Base-by-base conservation (phyloP, 2,329 filamentous ascomycete species). In the Fusarium concolor region DNA sequence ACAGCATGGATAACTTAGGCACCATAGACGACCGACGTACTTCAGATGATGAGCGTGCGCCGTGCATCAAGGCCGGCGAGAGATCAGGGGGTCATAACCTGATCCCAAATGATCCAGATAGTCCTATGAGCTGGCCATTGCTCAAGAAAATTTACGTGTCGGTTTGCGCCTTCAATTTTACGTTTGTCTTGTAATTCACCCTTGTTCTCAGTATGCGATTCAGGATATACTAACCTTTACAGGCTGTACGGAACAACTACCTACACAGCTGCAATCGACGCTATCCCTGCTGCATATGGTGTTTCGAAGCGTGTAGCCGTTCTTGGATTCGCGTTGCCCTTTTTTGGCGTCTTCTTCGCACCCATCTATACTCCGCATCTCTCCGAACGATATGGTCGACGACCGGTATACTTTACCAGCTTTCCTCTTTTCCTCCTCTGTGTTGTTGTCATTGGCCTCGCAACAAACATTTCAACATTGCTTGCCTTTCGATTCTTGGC, bases 271-370 rank as follows among this genome's bases (percentile, higher is more conserved):
- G 50, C 50, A 14, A 11, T 47, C 7, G 14, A 29, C 3, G 50
- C 29, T 7, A 54, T 54, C n/a, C 50, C 50, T 10, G n/a, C 18
- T 8, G 50, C 41, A 17, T 54, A 47, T 5, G 50, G 50, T 2
- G 50, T 47, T 12, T 47, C 50, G 10, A 29, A 47, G 22, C 50
- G 41, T 3, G 38, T 54, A 2, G 41, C 41, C 2, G 22, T 47
- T 8, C 41, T 54, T 8, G 50, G 41, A 2, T 54, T 47, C 8
- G 20, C 50, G 0, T 20, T 54, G 41, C 50, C 50, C 2, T 54
- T 54, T 41, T 54, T 54, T 37, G 50, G 50, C 14, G 50, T 54
- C 0, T 54, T 54, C 15, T 54, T 54, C 5, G 50, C 50, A 5
- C 50, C 50, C 2, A 20, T 54, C 5, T 54, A 54, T 17, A 54